Base-by-base conservation (phyloP, 2,329 filamentous ascomycete genomes). In the Seiridium unicorne region DNA sequence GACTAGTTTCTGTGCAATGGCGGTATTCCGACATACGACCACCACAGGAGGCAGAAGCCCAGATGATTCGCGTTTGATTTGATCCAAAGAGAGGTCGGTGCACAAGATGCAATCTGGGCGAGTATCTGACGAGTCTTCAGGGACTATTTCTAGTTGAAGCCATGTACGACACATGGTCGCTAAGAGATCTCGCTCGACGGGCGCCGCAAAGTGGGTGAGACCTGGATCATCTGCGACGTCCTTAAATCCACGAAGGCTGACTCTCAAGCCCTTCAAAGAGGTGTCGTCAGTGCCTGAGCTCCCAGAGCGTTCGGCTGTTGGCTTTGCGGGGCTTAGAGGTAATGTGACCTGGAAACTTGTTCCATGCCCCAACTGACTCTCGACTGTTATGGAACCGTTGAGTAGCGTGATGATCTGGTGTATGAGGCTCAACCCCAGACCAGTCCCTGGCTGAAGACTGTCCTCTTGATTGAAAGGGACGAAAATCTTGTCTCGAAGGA, bases 381-480 rank as follows among this genome's bases (percentile, higher is more conserved):
- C 60, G 35, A 68, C 62, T 10, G 47, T 59, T 13, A 69, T 62
- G 2, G 62, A 63, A 3, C 64, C 66, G 1, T 51, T 62, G 5
- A 68, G n/a, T 36, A 61, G 58, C 13, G 60, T 62, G 5, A 65
- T 81, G 5, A 91, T 84, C 55, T 78, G 75, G 31, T 82, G 81
- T 3, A 91, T 88, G 6, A 91, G 84, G 47, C 84, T 87, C 36
- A 91, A 72, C 0, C 89, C 89, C 0, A 91, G 75, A 0, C 88
- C 88, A 0, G 84, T 84, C 0, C 88, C 88, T 0, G 83, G 80
- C 0, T 82, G 77, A 1, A 91, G 70, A 0, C 76, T 73, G 54
- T 89, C 81, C 66, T 91, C 89, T 63, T 91, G 89, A 0, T 79
- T 73, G 62, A 90, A 90, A 0, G 87, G 85, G 0, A 81, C 84